Percentiles rank a stretch among this genome's conserved stretches.
Evolutionary conservation across 208 protist genomes (phyloP).

Genomic region (Acanthamoeba castellanii): DNA sequence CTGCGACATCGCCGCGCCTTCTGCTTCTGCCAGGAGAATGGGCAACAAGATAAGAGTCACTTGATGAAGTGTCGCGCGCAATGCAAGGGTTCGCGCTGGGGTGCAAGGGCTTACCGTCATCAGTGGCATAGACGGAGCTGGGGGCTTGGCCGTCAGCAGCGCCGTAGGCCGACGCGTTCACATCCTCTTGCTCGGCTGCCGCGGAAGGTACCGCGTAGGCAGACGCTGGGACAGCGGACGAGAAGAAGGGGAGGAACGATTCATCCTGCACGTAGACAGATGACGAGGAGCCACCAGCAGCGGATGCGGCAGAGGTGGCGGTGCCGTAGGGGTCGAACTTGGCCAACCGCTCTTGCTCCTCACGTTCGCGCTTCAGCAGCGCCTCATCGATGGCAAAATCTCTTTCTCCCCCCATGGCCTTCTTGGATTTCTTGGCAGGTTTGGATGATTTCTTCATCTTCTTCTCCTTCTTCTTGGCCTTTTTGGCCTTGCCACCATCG

Average conservation of each 20-base stretch:
- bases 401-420: neutral
- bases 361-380: neutral
- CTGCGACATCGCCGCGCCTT: neutral
- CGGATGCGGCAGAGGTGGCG: too few relatives aligned
- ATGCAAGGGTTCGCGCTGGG: too few relatives aligned
- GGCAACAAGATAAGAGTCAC: neutral
- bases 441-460: neutral
- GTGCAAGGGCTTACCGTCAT: neutral
- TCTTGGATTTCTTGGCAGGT: neutral
- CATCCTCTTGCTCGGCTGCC: neutral
- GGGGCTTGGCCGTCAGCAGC: neutral
- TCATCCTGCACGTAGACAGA: neutral
- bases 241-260: neutral
- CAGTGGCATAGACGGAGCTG: neutral
- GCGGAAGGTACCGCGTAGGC: neutral
- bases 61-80: neutral
- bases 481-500: neutral
- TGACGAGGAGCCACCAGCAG: neutral
- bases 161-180: slow-evolving; percentile 3
- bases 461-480: neutral
- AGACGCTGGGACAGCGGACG: neutral
- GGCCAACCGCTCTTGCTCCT: slow-evolving; percentile 3
- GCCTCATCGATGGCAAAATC: neutral
- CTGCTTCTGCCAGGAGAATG: neutral
- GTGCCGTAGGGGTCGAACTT: neutral